Conservation (phyloP, 2,329 filamentous ascomycete species). For the Penicillium fuscoglaucum region DNA sequence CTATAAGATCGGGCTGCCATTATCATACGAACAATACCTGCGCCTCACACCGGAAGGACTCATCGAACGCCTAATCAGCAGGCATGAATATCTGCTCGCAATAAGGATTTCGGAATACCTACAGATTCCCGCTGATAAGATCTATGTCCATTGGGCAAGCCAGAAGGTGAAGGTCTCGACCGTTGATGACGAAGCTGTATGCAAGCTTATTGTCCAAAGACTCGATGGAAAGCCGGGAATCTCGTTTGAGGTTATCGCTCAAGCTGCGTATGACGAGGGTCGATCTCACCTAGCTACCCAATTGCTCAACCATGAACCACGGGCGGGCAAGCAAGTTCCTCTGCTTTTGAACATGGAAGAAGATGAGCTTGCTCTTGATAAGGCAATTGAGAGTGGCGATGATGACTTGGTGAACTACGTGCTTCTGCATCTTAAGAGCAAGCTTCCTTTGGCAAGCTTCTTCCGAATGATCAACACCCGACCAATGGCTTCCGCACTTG, state of each 20-base stretch:
- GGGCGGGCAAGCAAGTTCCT: conserved; percentile 93
- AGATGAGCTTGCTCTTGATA: conserved; percentile 90
- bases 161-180: conserved; percentile 85
- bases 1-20: conserved; percentile 83
- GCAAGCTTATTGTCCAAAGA: conserved; percentile 80
- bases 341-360: conserved; percentile 93
- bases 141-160: conserved; percentile 96
- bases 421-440: conserved; percentile 82
- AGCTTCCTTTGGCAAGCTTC: conserved; percentile 84
- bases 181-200: conserved; percentile 85
- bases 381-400: conserved; percentile 93
- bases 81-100: conserved; percentile 87
- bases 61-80: conserved; percentile 80
- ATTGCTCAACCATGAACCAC: conserved; percentile 87
- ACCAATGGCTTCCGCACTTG: conserved; percentile 81
- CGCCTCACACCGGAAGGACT: conserved; percentile 85
- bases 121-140: conserved; percentile 78
- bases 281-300: conserved; percentile 84
- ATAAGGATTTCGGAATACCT: conserved; percentile 86
- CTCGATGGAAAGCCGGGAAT: conserved; percentile 86
- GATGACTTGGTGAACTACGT: conserved; percentile 92
- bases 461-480: conserved; percentile 87
- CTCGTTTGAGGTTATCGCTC: conserved; percentile 91
- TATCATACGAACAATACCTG: conserved; percentile 93
- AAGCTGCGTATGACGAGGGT: conserved; percentile 91